Evolutionary conservation across 768 basidiomycete species (phyloP).

Genomic region (Tephrocybe sp.): DNA sequence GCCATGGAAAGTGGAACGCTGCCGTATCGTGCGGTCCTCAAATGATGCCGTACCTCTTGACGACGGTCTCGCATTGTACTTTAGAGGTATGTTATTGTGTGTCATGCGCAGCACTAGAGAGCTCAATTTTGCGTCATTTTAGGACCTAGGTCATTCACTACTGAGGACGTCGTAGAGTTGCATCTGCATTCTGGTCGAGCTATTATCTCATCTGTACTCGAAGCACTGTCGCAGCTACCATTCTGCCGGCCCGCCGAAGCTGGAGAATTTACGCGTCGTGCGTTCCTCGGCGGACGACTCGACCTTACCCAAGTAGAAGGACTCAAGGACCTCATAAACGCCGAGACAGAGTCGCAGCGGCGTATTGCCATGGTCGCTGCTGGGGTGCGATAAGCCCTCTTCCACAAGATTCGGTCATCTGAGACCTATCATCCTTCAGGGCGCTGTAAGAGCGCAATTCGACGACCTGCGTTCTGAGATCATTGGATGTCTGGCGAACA

Average conservation of each 20-base stretch:
- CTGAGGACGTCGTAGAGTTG: constrained; percentile 78
- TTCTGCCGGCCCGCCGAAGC: constrained; percentile 77
- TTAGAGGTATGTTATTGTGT: constrained; percentile 54
- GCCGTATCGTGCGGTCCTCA: constrained; percentile 64
- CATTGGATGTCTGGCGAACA: constrained; percentile 69
- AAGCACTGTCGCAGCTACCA: constrained; percentile 58
- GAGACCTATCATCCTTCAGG: constrained; percentile 42
- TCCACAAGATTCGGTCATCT: constrained; percentile 5
- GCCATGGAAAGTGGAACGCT: constrained; percentile 71
- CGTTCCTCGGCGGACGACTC: constrained; percentile 76
- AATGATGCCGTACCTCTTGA: constrained; percentile 61
- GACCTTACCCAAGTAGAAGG: constrained; percentile 92
- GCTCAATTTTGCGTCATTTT: constrained; percentile 1
- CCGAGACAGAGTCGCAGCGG: constrained; percentile 84
- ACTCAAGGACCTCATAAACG: constrained; percentile 82
- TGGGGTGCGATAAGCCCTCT: constrained; percentile 46
- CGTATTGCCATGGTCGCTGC: constrained; percentile 69
- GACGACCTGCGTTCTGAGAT: constrained; percentile 65
- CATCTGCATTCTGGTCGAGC: constrained; percentile 89
- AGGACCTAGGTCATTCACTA: constrained; percentile 84
- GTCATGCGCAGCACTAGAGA: not conserved
- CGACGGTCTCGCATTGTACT: constrained; percentile 81
- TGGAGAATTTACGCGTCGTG: constrained; percentile 88
- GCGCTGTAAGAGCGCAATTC: constrained; percentile 56
- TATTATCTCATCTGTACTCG: constrained; percentile 68